Evolutionary conservation across 495 filamentous ascomycete species (phyloP), one percentile per base, ranked within the genome.

Genomic region (Penicillium pancosmium): DNA sequence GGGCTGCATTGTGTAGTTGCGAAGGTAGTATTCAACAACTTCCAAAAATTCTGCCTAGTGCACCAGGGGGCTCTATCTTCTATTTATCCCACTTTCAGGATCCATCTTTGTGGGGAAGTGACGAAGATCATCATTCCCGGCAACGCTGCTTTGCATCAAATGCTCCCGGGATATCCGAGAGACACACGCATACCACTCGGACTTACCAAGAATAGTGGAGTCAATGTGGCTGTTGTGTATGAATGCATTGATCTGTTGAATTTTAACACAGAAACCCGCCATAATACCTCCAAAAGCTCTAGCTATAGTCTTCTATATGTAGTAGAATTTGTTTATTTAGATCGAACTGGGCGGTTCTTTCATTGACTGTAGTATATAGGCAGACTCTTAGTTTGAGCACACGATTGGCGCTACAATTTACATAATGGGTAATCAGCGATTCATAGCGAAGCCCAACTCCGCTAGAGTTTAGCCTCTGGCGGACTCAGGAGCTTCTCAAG

Each of bases 401-500:
- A 10, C 15, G 1, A n/a, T n/a, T 13, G 36, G 15, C 10, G 36
- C 40, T 44, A 16, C 41, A 21, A 44, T 44, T 44, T 44, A 44
- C 41, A 44, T 19, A 12, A 19, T 19, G n/a, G n/a, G 16, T 38
- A 38, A 38, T n/a, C 36, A 38, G 15, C 11, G 36, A 38, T 13
- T 38, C n/a, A 19, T 9, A 10, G 16, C 13, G 3, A 19, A n/a
- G 46, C 5, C 8, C 8, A 46, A n/a, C 41, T 23, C 1, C 36
- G 36, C 65, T 50, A 73, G 52, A 71, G 48, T 61, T 68, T 71
- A 9, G 69, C 65, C 57, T 50, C 53, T 25, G 56, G 61, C 51
- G 21, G n/a, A 54, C 59, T 66, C 49, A 84, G 64, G 73, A 83
- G 75, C 66, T 68, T 76, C 69, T 82, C 78, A 66, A 84, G 63